Evolutionary conservation across 805 yeast genomes (phyloP).

Genomic region (Monosporozyma aquatica): DNA sequence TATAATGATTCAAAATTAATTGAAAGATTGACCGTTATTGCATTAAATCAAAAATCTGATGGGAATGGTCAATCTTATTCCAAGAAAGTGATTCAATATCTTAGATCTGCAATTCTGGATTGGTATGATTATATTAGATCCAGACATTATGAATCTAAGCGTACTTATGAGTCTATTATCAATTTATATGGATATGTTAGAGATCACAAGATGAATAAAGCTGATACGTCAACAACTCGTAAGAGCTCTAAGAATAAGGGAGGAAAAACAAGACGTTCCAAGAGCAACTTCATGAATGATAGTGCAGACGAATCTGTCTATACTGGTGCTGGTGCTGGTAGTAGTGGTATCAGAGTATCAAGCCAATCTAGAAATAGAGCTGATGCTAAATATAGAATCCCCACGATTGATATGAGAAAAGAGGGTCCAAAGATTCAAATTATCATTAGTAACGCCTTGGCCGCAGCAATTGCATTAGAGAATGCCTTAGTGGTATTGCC

Average conservation of each 20-base stretch:
- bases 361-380: slow-evolving; percentile 11
- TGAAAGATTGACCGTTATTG: slow-evolving; percentile 44
- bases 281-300: slow-evolving; percentile 44
- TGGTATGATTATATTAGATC: slow-evolving; percentile 50
- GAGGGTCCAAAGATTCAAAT: slow-evolving; percentile 66
- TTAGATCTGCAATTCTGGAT: slow-evolving; percentile 42
- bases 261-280: slow-evolving; percentile 31
- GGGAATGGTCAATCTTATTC: slow-evolving; percentile 22
- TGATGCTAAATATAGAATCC: slow-evolving; percentile 42
- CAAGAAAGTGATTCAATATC: slow-evolving; percentile 35
- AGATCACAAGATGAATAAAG: slow-evolving; percentile 11
- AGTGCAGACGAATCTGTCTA: slow-evolving; percentile 38
- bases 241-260: background rate
- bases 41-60: slow-evolving; percentile 12
- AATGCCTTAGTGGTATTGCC: slow-evolving; percentile 46
- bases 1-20: slow-evolving; percentile 62
- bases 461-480: slow-evolving; percentile 59
- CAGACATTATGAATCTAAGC: slow-evolving; percentile 30
- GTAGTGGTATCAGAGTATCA: slow-evolving; percentile 11
- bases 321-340: slow-evolving; percentile 23
- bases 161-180: background rate
- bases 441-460: slow-evolving; percentile 65
- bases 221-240: background rate
- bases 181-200: slow-evolving; percentile 15
- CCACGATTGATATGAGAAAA: slow-evolving; percentile 55